These are phyloP conservation scores for Cladorrhinum sp. DNA, from an alignment of 2,329 filamentous ascomycete genomes.

Conservation along the genomic window DNA sequence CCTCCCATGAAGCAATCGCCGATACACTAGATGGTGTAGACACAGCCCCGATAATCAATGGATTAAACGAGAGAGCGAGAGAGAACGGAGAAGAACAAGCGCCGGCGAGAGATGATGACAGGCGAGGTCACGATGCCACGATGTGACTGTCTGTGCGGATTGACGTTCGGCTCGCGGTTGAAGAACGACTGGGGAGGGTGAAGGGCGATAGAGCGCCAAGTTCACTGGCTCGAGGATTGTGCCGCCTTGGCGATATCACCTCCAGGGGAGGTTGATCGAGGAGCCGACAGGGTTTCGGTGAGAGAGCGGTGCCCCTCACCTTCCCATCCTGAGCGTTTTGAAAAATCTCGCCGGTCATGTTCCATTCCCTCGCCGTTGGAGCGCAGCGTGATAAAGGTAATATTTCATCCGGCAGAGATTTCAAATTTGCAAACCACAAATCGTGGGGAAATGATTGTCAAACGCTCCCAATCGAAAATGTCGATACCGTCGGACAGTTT, in stretches of 20 bases:
- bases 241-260: conserved; percentile 4
- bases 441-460: background rate
- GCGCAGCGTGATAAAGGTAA: background rate
- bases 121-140: background rate
- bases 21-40: background rate
- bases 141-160: background rate
- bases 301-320: background rate
- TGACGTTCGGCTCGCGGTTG: background rate
- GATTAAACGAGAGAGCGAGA: too few species aligned
- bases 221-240: conserved; percentile 2
- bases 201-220: background rate
- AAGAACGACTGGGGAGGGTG: background rate
- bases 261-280: background rate
- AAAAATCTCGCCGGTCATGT: background rate
- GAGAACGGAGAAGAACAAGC: background rate
- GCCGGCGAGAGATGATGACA: background rate
- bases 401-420: conserved; percentile 8
- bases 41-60: background rate
- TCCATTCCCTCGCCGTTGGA: background rate
- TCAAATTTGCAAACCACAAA: background rate
- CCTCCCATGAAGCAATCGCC: too few species aligned
- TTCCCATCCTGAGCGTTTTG: background rate
- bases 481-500: background rate
- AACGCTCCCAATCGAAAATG: too few species aligned
- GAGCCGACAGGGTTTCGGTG: background rate